phyloP scores from a whole-genome alignment of 2,329 filamentous ascomycete genomes.

The Xylaria sp. region DNA sequence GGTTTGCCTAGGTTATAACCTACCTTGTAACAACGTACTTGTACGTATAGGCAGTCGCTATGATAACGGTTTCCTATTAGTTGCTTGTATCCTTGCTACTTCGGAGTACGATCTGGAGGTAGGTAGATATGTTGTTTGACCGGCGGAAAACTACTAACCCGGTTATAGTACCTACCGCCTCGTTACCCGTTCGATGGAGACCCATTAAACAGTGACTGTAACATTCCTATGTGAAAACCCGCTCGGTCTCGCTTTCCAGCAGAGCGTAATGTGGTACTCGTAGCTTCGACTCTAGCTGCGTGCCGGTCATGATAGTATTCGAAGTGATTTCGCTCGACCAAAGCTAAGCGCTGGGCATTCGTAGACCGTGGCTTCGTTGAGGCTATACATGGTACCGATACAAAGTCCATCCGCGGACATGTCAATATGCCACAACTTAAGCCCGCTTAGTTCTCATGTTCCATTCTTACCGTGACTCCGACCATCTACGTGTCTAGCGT shows the following conservation, averaged over 20 bases:
- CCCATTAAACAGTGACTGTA: not conserved
- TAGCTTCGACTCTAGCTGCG: not conserved
- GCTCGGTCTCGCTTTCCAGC: not conserved
- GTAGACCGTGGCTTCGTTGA: not conserved
- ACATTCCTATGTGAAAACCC: not conserved
- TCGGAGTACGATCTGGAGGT: constrained; percentile 12
- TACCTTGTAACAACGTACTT: constrained; percentile 3
- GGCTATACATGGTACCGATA: constrained; percentile 1
- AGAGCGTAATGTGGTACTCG: not conserved
- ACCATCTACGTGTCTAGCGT: constrained; percentile 13
- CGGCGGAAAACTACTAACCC: not conserved
- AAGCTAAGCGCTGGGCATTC: not conserved
- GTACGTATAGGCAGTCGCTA: not conserved
- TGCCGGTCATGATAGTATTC: not conserved
- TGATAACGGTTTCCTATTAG: constrained; percentile 3
- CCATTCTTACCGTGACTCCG: constrained; percentile 11
- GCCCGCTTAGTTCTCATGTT: constrained; percentile 3
- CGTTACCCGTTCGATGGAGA: not conserved
- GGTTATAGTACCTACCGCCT: not conserved
- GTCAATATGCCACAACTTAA: constrained; percentile 5
- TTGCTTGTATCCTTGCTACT: not conserved
- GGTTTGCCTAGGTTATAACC: not conserved
- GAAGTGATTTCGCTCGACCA: not conserved
- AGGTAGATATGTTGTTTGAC: constrained; percentile 7
- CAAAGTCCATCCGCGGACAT: constrained; percentile 11